These are phyloP conservation scores for Inga leiocalycina DNA, from an alignment of 306 rosid species.

Conservation along the genomic window DNA sequence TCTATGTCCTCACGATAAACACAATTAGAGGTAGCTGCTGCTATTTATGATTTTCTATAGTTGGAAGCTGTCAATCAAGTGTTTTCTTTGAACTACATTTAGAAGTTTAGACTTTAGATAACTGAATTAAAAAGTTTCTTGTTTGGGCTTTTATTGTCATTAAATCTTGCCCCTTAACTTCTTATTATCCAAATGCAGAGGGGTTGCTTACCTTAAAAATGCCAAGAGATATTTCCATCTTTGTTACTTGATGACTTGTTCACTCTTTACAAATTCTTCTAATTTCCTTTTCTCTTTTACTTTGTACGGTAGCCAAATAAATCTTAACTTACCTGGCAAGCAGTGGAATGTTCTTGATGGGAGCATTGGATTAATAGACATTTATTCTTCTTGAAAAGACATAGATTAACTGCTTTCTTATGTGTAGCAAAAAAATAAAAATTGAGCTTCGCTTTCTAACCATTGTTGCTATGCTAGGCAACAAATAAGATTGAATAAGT, in stretches of 20 bases:
- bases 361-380: not conserved
- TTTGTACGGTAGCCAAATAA: not conserved
- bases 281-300: not conserved
- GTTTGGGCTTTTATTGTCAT: not conserved
- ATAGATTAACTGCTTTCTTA: not conserved
- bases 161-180: not conserved
- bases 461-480: not conserved
- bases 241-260: not conserved
- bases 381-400: not conserved
- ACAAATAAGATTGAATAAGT: not conserved
- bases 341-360: not conserved
- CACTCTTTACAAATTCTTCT: not conserved
- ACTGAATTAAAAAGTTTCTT: not conserved
- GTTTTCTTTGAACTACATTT: not conserved
- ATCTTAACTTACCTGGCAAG: not conserved
- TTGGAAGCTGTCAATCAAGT: not conserved
- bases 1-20: not conserved
- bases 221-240: slow-evolving; percentile 9
- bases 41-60: not conserved
- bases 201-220: not conserved
- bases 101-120: not conserved
- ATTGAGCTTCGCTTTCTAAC: not conserved
- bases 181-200: slow-evolving; percentile 13
- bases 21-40: not conserved
- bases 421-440: not conserved